Evolutionary conservation across 345 rosid genomes (phyloP).

Genomic region (Eucalyptus paniculata): DNA sequence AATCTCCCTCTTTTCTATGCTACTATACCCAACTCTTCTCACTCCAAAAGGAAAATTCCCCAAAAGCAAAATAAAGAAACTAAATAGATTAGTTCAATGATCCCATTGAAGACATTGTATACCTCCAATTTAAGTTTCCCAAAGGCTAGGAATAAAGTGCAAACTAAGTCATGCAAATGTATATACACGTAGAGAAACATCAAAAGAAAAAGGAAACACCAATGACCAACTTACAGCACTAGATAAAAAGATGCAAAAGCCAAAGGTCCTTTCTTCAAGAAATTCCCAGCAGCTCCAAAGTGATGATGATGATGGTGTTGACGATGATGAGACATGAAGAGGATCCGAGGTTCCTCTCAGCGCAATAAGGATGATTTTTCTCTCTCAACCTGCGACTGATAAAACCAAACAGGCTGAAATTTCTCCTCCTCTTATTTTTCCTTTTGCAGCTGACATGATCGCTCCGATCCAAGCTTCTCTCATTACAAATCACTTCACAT

Average conservation of each 20-base stretch:
- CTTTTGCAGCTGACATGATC: constrained; percentile 66
- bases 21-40: constrained; percentile 17
- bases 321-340: constrained; percentile 39
- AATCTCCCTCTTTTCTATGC: constrained; percentile 35
- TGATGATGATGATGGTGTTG: neutral
- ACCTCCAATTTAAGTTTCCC: constrained; percentile 5
- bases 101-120: constrained; percentile 1
- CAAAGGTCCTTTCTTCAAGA: neutral
- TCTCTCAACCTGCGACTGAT: constrained; percentile 17
- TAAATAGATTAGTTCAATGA: neutral
- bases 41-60: neutral
- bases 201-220: neutral
- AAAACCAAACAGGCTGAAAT: constrained; percentile 21
- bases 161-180: constrained; percentile 5
- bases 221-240: constrained; percentile 11
- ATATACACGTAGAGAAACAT: constrained; percentile 10
- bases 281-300: neutral
- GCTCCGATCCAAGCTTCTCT: constrained; percentile 27
- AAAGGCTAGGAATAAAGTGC: constrained; percentile 1
- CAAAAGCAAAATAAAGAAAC: neutral
- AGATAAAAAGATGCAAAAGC: constrained; percentile 16
- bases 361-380: constrained; percentile 14
- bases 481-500: neutral
- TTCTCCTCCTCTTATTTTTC: constrained; percentile 7
- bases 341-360: constrained; percentile 98